Evolutionary conservation across 225 moss, liverwort and hornwort species (phyloP).

Genomic region (Physcomitrellopsis africana): DNA sequence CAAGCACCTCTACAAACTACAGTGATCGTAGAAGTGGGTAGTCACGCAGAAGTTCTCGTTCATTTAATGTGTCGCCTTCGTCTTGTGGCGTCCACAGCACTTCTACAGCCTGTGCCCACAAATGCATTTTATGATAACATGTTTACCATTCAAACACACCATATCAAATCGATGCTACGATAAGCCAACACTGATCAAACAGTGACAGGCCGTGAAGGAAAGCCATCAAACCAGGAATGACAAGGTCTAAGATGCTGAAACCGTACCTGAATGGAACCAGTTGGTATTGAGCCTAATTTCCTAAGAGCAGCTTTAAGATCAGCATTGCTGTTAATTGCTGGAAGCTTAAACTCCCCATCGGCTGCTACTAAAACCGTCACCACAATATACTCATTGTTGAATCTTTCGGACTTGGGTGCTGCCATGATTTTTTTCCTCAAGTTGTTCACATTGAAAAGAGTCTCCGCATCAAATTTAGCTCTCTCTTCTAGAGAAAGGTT

Average conservation of each 20-base stretch:
- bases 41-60: conserved; percentile 71
- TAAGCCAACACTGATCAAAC: neutral
- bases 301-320: conserved; percentile 62
- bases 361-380: conserved; percentile 79
- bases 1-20: conserved; percentile 17
- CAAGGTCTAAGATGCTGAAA: no score
- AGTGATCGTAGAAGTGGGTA: conserved; percentile 76
- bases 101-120: conserved; percentile 64
- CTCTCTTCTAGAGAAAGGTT: conserved; percentile 87
- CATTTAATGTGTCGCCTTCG: conserved; percentile 67
- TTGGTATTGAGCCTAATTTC: conserved; percentile 71
- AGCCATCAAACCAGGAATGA: neutral
- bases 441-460: conserved; percentile 87
- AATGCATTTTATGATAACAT: conserved; percentile 12
- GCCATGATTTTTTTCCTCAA: conserved; percentile 66
- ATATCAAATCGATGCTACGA: neutral
- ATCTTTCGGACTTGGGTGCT: conserved; percentile 63
- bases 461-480: conserved; percentile 94
- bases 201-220: no score
- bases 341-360: conserved; percentile 74
- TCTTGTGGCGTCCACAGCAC: conserved; percentile 87
- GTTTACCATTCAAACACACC: neutral
- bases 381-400: conserved; percentile 96
- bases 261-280: conserved; percentile 65
- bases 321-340: conserved; percentile 62